phyloP scores from a whole-genome alignment of 331 rosid species.

The Prunus yedoensis region DNA sequence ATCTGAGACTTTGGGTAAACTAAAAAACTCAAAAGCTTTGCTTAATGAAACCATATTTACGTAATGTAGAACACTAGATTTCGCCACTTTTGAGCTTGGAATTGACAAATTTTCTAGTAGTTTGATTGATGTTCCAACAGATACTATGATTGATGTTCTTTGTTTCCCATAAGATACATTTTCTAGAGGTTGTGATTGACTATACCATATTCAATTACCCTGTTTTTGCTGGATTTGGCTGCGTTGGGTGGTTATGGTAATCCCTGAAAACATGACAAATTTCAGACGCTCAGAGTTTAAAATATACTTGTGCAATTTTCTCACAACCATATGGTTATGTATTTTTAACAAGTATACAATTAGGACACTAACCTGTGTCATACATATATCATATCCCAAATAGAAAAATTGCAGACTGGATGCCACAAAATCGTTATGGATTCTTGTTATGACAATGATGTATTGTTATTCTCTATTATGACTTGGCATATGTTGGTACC shows the following conservation, averaged over 20 bases:
- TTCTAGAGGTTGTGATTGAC: neutral
- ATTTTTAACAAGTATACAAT: too few relatives aligned
- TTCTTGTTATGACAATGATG: neutral
- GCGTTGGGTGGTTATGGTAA: neutral
- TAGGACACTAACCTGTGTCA: neutral
- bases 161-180: neutral
- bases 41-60: neutral
- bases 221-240: neutral
- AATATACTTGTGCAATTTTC: too few relatives aligned
- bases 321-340: too few relatives aligned
- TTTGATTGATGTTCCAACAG: neutral
- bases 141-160: neutral
- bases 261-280: neutral
- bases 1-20: neutral
- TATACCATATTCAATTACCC: neutral
- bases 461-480: neutral
- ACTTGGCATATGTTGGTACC: slow-evolving; percentile 19
- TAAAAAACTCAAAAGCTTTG: neutral
- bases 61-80: neutral
- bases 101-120: neutral
- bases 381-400: neutral
- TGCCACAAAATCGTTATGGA: neutral
- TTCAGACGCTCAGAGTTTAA: too few relatives aligned
- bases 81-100: neutral
- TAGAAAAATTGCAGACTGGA: neutral